Evolutionary conservation across 495 filamentous ascomycete species (phyloP), one percentile per base, ranked within the genome.

Genomic region (Annulohypoxylon moriforme): DNA sequence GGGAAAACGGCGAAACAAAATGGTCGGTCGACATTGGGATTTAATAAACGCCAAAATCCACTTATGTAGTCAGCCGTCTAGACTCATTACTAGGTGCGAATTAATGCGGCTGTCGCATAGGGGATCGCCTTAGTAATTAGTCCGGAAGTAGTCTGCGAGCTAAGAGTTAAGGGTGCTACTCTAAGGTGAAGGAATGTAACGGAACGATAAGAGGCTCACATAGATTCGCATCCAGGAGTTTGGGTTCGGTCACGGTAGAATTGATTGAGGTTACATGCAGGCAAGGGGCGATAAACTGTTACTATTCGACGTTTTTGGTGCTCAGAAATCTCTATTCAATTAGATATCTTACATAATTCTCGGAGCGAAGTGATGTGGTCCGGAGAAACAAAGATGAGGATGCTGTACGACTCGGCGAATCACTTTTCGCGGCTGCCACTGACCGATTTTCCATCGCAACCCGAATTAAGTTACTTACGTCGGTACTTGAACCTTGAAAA

Each of bases 301-400:
- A 49, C 20, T 4, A 13, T 61, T 62, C 29, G 44, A 59, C 55
- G 47, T 36, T 18, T 38, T 18, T 42, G 40, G 1, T 27, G 20
- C 18, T 10, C 6, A 38, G 31, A 57, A 57, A 29, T 22, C 10
- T 58, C 27, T 11, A 22, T 46, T 11, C 24, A 20, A 9, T 31
- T 1, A 8, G n/a, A 16, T 42, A 29, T 59, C 58, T 65, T 65
- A 70, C 42, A 46, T 55, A 60, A 64, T 27, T 44, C 38, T 55
- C 14, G 22, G 18, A 47, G 34, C 11, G 29, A 53, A 44, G 58
- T 52, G 22, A 38, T n/a, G 38, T 66, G 24, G 66, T 29, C 66
- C 71, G 71, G 71, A 73, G 71, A 69, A 69, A 73, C 71, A 73
- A 59, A 73, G 22, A 52, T 73, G 70, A 60, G 58, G 31, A 60